Percentiles rank a stretch among this genome's conserved stretches.
Evolutionary conservation across 768 basidiomycete species (phyloP).

Genomic region (Gloeopeniophorella convolvens): DNA sequence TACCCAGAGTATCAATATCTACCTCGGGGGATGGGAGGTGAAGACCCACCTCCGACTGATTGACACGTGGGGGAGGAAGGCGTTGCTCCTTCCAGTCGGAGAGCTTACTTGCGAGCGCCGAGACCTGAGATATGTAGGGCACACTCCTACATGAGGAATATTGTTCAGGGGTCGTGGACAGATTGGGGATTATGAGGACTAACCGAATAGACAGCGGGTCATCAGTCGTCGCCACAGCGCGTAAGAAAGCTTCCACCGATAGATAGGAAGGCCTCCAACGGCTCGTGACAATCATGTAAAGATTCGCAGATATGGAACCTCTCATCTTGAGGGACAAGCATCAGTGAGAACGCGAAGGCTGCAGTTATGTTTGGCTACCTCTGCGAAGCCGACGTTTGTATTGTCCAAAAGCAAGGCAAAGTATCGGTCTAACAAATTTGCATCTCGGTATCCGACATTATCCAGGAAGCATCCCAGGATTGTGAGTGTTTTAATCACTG

Average conservation of each 20-base stretch:
- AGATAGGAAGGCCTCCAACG: slow-evolving; percentile 18
- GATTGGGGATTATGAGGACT: neutral
- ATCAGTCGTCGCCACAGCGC: slow-evolving; percentile 1
- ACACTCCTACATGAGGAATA: slow-evolving; percentile 36
- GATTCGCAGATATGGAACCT: slow-evolving; percentile 9
- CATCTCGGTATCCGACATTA: slow-evolving; percentile 58
- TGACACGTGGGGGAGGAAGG: slow-evolving; percentile 79
- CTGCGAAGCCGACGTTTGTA: slow-evolving; percentile 77
- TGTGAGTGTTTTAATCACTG: slow-evolving; percentile 73
- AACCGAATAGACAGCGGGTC: slow-evolving; percentile 20
- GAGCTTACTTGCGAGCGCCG: slow-evolving; percentile 50
- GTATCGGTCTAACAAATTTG: slow-evolving; percentile 60
- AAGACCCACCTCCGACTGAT: slow-evolving; percentile 60
- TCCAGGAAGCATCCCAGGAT: slow-evolving; percentile 63
- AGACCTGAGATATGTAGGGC: slow-evolving; percentile 50
- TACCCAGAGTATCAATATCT: slow-evolving; percentile 10
- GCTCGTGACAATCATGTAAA: slow-evolving; percentile 17
- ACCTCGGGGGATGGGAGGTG: neutral
- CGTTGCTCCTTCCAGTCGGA: slow-evolving; percentile 68
- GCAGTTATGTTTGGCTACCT: slow-evolving; percentile 39
- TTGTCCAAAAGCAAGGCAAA: slow-evolving; percentile 66
- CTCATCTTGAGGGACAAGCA: slow-evolving; percentile 1
- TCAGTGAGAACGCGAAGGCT: neutral
- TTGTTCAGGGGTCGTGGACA: neutral
- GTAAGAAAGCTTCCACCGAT: slow-evolving; percentile 15